Evolutionary conservation across 495 filamentous ascomycete genomes (phyloP), one percentile per base, ranked within the genome.

Genomic region (Neohortaea acidophila): DNA sequence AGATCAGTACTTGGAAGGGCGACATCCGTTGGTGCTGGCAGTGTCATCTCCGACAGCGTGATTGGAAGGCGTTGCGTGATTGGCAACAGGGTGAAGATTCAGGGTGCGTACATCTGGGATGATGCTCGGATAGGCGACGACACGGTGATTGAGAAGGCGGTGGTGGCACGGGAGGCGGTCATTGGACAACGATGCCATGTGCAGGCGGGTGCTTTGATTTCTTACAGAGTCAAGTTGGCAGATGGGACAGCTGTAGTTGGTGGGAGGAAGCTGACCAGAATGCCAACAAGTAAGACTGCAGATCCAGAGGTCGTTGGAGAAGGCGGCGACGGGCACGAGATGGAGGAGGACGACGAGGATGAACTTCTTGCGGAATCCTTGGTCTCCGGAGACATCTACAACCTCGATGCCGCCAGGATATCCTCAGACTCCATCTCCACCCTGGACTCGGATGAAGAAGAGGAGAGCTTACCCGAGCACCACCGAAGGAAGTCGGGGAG

Each of bases 21-120:
- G 21, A 85, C 81, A 0, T 77, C 68, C 45, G 69, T 96, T 48
- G 83, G 81, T 4, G 70, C 81, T 18, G 73, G 72, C 9, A 77
- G 70, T 40, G 64, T 61, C 1, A 68, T 96, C 22, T 60, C 62
- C 12, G 76, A 75, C 46, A 85, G 79, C 40, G 68, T 83, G 31
- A 71, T 99, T 22, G 89, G 89, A 17, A 70, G 80, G 43, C 69
- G 76, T 41, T 94, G 85, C 59, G 69, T 71, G 47, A 84, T 99
- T 44, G 89, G 91, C 18, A 78, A 69, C 41, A 78, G 87, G 46
- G 84, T 86, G 19, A 68, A 57, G 27, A 73, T 99, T 44, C 67
- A 80, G 15, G 67, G 79, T 49, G 79, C 85, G 9, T 87, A 89
- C 51, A 76, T 99, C 46, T 99, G 91, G 89, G 84, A 94, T 45